Conservation (phyloP, 2,329 filamentous ascomycete species). For the Neophaeococcomyces mojaviensis region DNA sequence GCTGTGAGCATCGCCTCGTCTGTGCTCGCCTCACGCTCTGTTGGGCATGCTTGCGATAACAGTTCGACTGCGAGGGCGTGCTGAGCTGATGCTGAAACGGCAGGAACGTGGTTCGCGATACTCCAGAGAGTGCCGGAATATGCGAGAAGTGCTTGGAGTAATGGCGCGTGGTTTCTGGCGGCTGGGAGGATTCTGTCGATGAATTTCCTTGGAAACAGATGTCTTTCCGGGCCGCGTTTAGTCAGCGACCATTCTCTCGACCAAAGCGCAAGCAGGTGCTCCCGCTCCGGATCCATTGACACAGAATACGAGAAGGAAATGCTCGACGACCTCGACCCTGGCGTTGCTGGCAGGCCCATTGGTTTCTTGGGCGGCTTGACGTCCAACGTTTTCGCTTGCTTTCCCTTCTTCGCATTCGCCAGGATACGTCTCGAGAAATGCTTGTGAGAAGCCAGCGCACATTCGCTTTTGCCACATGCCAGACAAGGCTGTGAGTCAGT, state of each 20-base stretch:
- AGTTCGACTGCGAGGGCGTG: slow-evolving; percentile 3
- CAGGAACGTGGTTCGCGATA: slow-evolving; percentile 1
- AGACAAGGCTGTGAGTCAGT: background rate
- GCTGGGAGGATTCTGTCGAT: slow-evolving; percentile 5
- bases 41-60: slow-evolving; percentile 1
- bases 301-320: background rate
- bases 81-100: background rate
- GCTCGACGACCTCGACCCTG: background rate
- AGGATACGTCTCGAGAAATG: slow-evolving; percentile 2
- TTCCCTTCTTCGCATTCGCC: background rate
- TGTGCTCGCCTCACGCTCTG: slow-evolving; percentile 5
- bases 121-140: slow-evolving; percentile 4
- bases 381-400: background rate
- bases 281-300: background rate
- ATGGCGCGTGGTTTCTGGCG: background rate
- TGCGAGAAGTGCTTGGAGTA: slow-evolving; percentile 6
- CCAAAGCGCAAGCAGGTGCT: slow-evolving; percentile 7
- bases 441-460: background rate
- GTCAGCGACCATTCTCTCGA: slow-evolving; percentile 1
- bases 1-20: slow-evolving; percentile 5
- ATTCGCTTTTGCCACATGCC: background rate
- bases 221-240: background rate
- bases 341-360: background rate
- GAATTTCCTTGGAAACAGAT: slow-evolving; percentile 3
- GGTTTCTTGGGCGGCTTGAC: background rate